phyloP scores from a whole-genome alignment of 306 rosid genomes.

The Canavalia gladiata region DNA sequence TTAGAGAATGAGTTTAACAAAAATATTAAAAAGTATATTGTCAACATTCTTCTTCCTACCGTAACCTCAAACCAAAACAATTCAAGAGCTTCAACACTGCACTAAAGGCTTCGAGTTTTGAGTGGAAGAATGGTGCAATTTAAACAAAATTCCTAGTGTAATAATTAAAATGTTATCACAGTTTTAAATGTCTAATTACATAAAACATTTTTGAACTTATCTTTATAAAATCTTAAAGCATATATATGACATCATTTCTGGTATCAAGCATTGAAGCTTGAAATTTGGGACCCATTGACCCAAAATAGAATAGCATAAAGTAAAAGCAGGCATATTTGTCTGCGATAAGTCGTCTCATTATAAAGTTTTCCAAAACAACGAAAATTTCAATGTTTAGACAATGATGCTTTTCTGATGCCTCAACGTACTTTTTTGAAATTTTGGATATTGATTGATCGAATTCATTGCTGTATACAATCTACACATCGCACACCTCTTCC shows the following conservation, averaged over 20 bases:
- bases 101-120: background rate
- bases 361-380: slow-evolving; percentile 7
- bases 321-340: slow-evolving; percentile 33
- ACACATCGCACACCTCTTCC: background rate
- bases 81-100: background rate
- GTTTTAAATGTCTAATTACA: background rate
- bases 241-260: background rate
- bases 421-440: background rate
- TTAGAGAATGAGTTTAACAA: too few species aligned
- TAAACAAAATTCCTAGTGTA: background rate
- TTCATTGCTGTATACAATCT: background rate
- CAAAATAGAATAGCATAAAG: background rate
- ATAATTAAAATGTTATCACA: background rate
- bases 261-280: background rate
- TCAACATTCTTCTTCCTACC: too few species aligned
- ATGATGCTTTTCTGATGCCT: background rate
- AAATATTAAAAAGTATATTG: too few species aligned
- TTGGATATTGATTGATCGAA: slow-evolving; percentile 10
- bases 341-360: background rate
- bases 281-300: slow-evolving; percentile 14
- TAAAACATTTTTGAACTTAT: background rate
- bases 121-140: background rate
- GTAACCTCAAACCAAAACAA: background rate
- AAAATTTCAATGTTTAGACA: background rate
- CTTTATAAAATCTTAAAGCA: background rate